Base-by-base conservation (phyloP, 805 yeast genomes). In the Yarrowia sp. region DNA sequence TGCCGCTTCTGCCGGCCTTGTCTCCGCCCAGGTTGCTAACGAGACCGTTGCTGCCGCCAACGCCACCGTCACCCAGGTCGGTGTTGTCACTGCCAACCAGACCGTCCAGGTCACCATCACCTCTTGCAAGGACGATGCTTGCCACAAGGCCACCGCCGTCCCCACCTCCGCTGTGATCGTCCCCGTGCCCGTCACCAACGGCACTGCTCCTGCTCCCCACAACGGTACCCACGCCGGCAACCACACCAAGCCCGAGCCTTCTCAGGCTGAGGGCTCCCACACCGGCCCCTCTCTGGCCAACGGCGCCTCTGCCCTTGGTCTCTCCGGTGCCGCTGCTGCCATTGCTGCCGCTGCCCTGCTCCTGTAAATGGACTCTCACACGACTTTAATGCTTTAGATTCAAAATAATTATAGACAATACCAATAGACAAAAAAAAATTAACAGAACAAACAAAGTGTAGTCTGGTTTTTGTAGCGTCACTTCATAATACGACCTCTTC, bases 71-170 rank as follows among this genome's bases (percentile, higher is more conserved):
- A 58, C 64, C 40, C 15, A 58, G 50, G 36, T 33, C 50, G 64
- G 49, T 43, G 64, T 58, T 19, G 17, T 58, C 33, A 58, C 64
- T 24, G 49, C 64, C 64, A 58, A 58, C 64, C 13, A 42, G 40
- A 58, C 64, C 50, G 33, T 58, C 64, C 64, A 43, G 39, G 64
- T 58, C 24, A 58, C 64, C 64, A 43, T 58, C 64, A 58, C 64
- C 50, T 58, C 64, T 43, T 58, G 64, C 50, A 20, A 42, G 50
- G 50, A 43, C 13, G 50, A 33, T 30, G 50, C 40, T 33, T 40
- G 64, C 50, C 50, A 33, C 50, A 2, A 42, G 33, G 49, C 49
- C 50, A 58, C 64, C 40, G 49, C 49, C 17, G 17, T n/a, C 38
- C 61, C 61, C 61, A 30, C 61, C 34, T 9, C 34, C 24, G 34